A percentile compares a stretch with the other conserved stretches of the same genome.
Conservation (phyloP, 306 rosid species). For the Mimosa bimucronata region DNA sequence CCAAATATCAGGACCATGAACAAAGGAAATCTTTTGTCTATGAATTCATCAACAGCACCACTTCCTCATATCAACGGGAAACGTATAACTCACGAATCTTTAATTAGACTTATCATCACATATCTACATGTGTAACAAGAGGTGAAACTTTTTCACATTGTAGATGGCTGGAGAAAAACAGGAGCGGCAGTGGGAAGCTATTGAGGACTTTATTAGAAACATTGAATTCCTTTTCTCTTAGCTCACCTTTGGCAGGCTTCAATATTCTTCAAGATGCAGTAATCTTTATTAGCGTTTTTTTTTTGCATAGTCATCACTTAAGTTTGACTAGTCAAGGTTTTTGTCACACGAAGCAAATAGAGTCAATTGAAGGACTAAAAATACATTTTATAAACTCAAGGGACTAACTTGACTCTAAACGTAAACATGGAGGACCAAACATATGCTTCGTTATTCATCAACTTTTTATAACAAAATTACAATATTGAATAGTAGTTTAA, state of each 20-base stretch:
- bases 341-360: too few species aligned
- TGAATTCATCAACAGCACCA: constrained; percentile 35
- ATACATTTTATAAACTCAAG: too few species aligned
- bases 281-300: background rate
- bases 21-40: constrained; percentile 45
- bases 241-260: background rate
- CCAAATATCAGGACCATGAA: constrained; percentile 34
- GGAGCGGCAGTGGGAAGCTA: constrained; percentile 36
- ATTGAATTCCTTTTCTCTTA: background rate
- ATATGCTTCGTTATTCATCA: background rate
- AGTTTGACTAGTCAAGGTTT: too few species aligned
- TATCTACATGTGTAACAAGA: background rate
- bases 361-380: too few species aligned
- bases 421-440: too few species aligned
- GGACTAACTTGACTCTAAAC: too few species aligned
- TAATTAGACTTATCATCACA: background rate
- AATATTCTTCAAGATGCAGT: constrained; percentile 1
- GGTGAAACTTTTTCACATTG: background rate
- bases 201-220: constrained; percentile 48
- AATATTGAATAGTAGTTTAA: background rate
- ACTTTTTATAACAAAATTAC: background rate
- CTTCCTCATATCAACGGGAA: background rate
- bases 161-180: constrained; percentile 45
- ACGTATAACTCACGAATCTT: background rate
- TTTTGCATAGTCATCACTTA: too few species aligned